These are phyloP conservation scores for Chlorella vulgaris DNA, from an alignment of 139 green algal species.

Conservation along the genomic window DNA sequence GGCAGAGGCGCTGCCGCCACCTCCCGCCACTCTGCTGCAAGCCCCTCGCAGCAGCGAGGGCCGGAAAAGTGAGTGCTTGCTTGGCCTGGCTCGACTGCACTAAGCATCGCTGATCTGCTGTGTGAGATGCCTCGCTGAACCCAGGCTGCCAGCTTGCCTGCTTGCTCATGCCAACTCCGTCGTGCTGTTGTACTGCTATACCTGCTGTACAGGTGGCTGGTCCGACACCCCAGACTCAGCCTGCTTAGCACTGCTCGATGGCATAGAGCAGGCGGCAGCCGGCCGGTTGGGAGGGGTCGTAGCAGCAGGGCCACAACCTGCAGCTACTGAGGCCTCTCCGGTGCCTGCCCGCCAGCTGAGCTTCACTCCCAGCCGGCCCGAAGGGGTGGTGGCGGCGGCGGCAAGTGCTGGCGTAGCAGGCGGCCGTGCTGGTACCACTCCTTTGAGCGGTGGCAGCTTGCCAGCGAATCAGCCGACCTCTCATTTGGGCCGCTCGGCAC, in stretches of 20 bases:
- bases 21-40: no score
- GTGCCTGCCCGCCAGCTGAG: slow-evolving; percentile 13
- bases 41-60: no score
- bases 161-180: no score
- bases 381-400: not conserved
- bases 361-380: slow-evolving; percentile 2
- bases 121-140: no score
- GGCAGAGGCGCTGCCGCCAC: no score
- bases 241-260: slow-evolving; percentile 9
- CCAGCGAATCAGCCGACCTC: slow-evolving; percentile 1
- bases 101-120: no score
- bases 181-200: not conserved
- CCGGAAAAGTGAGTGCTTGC: no score
- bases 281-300: not conserved
- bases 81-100: no score
- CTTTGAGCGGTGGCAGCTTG: not conserved
- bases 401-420: no score
- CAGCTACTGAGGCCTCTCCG: not conserved
- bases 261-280: not conserved
- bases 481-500: slow-evolving; percentile 16
- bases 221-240: slow-evolving; percentile 34
- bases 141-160: no score
- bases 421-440: not conserved
- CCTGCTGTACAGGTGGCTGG: slow-evolving; percentile 34
- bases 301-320: no score